Conservation (phyloP, 2,329 filamentous ascomycete genomes). For the Alternaria gansuensis region DNA sequence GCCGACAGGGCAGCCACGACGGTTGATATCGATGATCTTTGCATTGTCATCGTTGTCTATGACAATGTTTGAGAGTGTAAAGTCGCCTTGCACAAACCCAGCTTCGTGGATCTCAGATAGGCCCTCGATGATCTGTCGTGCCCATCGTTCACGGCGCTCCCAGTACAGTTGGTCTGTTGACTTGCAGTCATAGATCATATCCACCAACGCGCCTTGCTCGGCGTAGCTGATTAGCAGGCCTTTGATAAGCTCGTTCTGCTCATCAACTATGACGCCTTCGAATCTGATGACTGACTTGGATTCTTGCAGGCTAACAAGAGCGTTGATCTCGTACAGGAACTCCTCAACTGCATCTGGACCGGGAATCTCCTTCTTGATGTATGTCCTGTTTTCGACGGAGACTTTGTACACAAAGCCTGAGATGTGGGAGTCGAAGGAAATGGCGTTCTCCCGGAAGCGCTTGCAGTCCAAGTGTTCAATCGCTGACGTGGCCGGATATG, state of each 20-base stretch:
- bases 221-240: constrained; percentile 90
- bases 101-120: constrained; percentile 93
- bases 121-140: constrained; percentile 86
- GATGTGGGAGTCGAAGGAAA: constrained; percentile 89
- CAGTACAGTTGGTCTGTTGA: constrained; percentile 67
- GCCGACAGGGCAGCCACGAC: constrained; percentile 93
- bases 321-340: constrained; percentile 97
- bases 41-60: constrained; percentile 85
- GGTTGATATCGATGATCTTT: constrained; percentile 98
- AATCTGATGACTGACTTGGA: constrained; percentile 84
- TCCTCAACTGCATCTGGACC: constrained; percentile 95
- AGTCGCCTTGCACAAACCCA: constrained; percentile 96
- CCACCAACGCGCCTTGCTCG: constrained; percentile 84
- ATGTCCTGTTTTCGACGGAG: constrained; percentile 70
- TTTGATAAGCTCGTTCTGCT: constrained; percentile 76
- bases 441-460: constrained; percentile 73
- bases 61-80: constrained; percentile 96
- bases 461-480: constrained; percentile 72
- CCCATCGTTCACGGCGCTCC: constrained; percentile 83
- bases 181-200: constrained; percentile 84
- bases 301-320: constrained; percentile 77
- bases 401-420: constrained; percentile 99
- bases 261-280: constrained; percentile 87
- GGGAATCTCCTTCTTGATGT: constrained; percentile 98
- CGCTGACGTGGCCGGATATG: constrained; percentile 77